A percentile compares a stretch with the other conserved stretches of the same genome.
phyloP scores from a whole-genome alignment of 2,329 filamentous ascomycete species.

The Chrysoporthe deuterocubensis region DNA sequence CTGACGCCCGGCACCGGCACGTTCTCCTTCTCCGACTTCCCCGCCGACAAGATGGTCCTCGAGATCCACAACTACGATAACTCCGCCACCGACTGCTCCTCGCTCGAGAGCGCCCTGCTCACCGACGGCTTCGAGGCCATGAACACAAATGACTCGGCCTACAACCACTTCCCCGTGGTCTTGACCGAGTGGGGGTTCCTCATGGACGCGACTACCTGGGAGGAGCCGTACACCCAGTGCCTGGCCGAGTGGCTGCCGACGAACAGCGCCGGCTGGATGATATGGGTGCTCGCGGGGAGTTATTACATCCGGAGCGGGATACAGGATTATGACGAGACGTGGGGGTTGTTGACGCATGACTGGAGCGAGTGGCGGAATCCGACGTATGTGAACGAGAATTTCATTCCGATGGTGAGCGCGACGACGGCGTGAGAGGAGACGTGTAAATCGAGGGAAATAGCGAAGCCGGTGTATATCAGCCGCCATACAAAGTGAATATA shows the following conservation, averaged over 20 bases:
- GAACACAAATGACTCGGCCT: conserved; percentile 33
- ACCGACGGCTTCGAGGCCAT: conserved; percentile 49
- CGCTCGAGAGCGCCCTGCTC: conserved; percentile 46
- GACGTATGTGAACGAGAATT: conserved; percentile 45
- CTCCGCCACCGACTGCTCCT: conserved; percentile 43
- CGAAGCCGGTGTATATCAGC: neutral
- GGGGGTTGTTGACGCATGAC: conserved; percentile 59
- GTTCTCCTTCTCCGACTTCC: conserved; percentile 45
- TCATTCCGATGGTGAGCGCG: conserved; percentile 46
- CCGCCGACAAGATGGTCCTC: conserved; percentile 50
- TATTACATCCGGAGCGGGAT: conserved; percentile 59
- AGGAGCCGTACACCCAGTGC: conserved; percentile 56
- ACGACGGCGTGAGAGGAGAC: conserved; percentile 32
- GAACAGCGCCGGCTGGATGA: conserved; percentile 58
- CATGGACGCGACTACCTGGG: conserved; percentile 50
- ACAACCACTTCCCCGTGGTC: conserved; percentile 51
- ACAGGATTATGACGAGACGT: conserved; percentile 61
- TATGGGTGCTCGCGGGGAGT: conserved; percentile 62
- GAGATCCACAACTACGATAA: conserved; percentile 57
- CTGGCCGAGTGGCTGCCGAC: conserved; percentile 52
- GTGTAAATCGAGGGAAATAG: neutral
- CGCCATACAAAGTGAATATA: neutral
- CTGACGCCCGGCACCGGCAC: conserved; percentile 44
- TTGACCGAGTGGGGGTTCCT: conserved; percentile 60
- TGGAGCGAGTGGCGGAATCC: conserved; percentile 56